A percentile compares a stretch with the other conserved stretches of the same genome.
Conservation (phyloP, 768 basidiomycete species). For the Lactarius akahatsu region DNA sequence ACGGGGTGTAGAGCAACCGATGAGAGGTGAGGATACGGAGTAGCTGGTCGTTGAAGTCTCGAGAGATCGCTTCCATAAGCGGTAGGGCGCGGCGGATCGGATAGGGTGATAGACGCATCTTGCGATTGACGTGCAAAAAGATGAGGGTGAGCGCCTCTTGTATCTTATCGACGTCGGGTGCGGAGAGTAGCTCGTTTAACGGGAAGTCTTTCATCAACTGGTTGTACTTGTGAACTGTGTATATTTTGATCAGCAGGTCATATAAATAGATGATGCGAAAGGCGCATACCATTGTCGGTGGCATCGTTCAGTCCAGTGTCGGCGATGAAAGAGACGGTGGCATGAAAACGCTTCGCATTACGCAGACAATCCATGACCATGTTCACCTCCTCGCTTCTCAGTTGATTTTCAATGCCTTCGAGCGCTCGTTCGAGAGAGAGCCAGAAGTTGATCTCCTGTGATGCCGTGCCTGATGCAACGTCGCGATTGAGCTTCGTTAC, state of each 20-base stretch:
- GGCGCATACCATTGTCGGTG: conserved; percentile 70
- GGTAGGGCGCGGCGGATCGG: conserved; percentile 95
- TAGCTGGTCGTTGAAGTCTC: conserved; percentile 95
- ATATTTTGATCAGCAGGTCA: conserved; percentile 5
- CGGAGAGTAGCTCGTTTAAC: conserved; percentile 91
- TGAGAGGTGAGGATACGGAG: conserved; percentile 88
- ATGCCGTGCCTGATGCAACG: conserved; percentile 91
- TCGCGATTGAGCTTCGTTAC: conserved; percentile 96
- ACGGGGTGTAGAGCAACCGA: conserved; percentile 89
- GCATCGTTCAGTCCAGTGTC: conserved; percentile 97
- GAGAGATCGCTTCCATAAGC: conserved; percentile 96
- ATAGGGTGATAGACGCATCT: conserved; percentile 93
- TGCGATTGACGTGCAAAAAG: conserved; percentile 93
- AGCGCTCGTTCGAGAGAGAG: conserved; percentile 89
- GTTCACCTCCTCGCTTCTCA: conserved; percentile 87
- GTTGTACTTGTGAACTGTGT: conserved; percentile 92
- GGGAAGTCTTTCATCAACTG: conserved; percentile 99
- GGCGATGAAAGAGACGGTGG: conserved; percentile 96
- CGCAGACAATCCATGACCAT: conserved; percentile 93
- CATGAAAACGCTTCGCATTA: conserved; percentile 95
- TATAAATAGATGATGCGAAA: neutral
- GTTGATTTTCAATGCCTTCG: conserved; percentile 89
- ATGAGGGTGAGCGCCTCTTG: conserved; percentile 85
- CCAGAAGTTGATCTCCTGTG: conserved; percentile 99
- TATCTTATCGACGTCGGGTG: conserved; percentile 94